A percentile compares a stretch with the other conserved stretches of the same genome.
Evolutionary conservation across 1,139 yeast species (phyloP).

Genomic region (Meyerozyma elateridarum): DNA sequence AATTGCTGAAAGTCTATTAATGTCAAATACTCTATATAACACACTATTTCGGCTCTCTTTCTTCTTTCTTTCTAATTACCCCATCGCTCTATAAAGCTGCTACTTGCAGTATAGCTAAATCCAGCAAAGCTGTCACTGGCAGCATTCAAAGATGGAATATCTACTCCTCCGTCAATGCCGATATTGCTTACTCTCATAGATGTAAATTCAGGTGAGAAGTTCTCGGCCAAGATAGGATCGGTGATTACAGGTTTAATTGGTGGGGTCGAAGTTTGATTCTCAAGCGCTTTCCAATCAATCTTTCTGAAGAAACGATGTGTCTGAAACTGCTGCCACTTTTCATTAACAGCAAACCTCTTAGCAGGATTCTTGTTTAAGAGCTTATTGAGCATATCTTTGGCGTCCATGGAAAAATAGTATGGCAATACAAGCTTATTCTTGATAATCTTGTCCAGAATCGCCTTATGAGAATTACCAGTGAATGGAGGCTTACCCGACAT

Average conservation of each 20-base stretch:
- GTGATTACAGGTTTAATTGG: conserved; percentile 32
- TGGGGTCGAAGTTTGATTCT: conserved; percentile 19
- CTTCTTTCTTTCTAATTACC: too few relatives aligned
- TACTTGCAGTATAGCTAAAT: conserved; percentile 28
- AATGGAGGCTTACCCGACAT: conserved; percentile 17
- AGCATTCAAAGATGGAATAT: conserved; percentile 6
- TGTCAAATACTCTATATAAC: too few relatives aligned
- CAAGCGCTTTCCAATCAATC: conserved; percentile 25
- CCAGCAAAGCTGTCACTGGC: conserved; percentile 17
- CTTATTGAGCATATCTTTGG: conserved; percentile 12
- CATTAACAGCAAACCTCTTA: conserved; percentile 13
- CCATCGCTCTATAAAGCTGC: conserved; percentile 21
- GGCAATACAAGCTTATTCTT: conserved; percentile 11
- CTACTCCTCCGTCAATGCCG: conserved; percentile 10
- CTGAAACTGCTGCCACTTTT: conserved; percentile 17
- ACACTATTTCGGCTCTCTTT: too few relatives aligned
- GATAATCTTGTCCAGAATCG: conserved; percentile 13
- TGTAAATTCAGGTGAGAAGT: conserved; percentile 29
- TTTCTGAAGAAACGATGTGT: conserved; percentile 30
- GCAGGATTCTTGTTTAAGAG: conserved; percentile 12
- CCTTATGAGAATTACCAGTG: conserved; percentile 13
- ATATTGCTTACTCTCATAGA: conserved; percentile 19
- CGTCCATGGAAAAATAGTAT: conserved; percentile 13
- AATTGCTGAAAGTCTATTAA: too few relatives aligned
- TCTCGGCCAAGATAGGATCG: conserved; percentile 32